Evolutionary conservation across 225 moss, liverwort and hornwort species (phyloP), one percentile per base, ranked within the genome.

Genomic region (Bryum argenteum): DNA sequence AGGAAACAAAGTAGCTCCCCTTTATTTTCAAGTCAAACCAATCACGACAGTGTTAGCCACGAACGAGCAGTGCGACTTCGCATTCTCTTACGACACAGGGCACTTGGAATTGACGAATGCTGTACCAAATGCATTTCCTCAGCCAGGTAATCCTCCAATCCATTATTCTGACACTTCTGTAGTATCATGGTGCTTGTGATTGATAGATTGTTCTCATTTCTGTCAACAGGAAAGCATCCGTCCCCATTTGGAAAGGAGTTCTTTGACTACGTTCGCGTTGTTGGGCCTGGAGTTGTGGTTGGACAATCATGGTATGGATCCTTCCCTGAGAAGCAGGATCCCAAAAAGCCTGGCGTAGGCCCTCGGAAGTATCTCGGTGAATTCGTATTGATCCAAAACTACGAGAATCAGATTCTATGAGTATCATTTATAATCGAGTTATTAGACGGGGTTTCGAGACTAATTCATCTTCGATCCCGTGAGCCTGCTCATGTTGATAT

Each of bases 251-350:
- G 90, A 28, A 88, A 91, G 63, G 78, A 83, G 6, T 80, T 83
- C 54, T 92, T 87, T 39, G 88, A 94, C 68, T 98, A 94, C 63
- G 38, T 98, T 69, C 84, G 97, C 70, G 91, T 89, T 58, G 97
- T 94, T 14, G 97, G 92, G 39, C 97, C 97, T 8, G 97, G 97
- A 42, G 94, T 98, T 55, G 77, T 98, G 17, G 97, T 91, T 8
- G 97, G 97, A 17, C 94, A 98, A 66, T 69, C 76, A 33, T 94
- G 97, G 97, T 86, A 79, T 67, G 81, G 83, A 72, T 38, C 79
- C 60, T 45, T 57, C 39, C 56, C 73, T 42, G 45, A 64, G 44
- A 67, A 78, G 51, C 73, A 79, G 69, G 79, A 71, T 26, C 63
- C 70, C 5, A 79, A 77, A 64, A 79, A 79, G 47, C 71, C 77